Conservation (phyloP, 2,329 filamentous ascomycete species). For the Beauveria australis region DNA sequence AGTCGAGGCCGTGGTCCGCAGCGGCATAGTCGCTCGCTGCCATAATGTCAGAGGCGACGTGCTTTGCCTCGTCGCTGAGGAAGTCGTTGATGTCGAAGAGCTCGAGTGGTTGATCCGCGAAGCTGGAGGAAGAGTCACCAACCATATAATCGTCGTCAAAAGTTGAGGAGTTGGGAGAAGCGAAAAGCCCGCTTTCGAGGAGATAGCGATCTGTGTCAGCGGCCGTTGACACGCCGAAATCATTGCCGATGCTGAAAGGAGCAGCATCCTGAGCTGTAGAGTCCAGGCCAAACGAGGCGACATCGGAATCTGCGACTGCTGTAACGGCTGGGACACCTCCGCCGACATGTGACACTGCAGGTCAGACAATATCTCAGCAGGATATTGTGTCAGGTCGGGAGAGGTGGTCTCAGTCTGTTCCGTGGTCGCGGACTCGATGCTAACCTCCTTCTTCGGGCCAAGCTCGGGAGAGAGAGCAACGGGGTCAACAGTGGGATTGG, state of each 20-base stretch:
- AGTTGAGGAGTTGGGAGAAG: conserved; percentile 61
- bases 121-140: conserved; percentile 48
- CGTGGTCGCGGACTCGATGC: conserved; percentile 7
- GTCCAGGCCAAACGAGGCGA: conserved; percentile 34
- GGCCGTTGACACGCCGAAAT: conserved; percentile 61
- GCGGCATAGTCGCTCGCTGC: conserved; percentile 42
- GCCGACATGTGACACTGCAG: conserved; percentile 99
- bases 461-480: conserved; percentile 53
- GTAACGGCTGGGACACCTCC: conserved; percentile 44
- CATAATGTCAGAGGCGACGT: conserved; percentile 38
- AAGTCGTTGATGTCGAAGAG: conserved; percentile 46
- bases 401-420: conserved; percentile 35
- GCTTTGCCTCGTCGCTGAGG: conserved; percentile 44
- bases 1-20: conserved; percentile 44
- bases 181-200: conserved; percentile 68
- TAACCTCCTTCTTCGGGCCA: conserved; percentile 40
- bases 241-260: conserved; percentile 61
- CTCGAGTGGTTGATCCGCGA: conserved; percentile 32
- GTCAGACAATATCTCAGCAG: conserved; percentile 99
- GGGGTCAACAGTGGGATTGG: conserved; percentile 49
- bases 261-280: conserved; percentile 51
- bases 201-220: conserved; percentile 65
- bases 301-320: conserved; percentile 32
- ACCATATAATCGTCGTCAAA: conserved; percentile 60
- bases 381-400: conserved; percentile 98